phyloP scores from a whole-genome alignment of 768 basidiomycete genomes.

The Boletus sensibilis region DNA sequence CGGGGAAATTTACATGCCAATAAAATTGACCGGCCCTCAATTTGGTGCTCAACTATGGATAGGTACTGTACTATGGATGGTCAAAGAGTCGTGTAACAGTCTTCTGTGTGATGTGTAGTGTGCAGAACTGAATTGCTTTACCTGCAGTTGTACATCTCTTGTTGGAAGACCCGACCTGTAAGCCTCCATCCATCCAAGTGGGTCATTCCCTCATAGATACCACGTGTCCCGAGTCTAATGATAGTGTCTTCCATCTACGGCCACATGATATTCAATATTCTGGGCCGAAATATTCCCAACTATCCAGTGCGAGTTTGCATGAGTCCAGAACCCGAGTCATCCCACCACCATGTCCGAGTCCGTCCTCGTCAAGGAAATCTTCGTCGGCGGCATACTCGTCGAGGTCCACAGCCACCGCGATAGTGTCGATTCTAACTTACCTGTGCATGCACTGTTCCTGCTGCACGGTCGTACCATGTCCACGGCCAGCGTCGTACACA shows the following conservation, averaged over 20 bases:
- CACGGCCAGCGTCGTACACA: conserved; percentile 9
- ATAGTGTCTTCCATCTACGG: background rate
- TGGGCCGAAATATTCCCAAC: background rate
- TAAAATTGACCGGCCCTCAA: too few species aligned
- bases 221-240: background rate
- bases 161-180: too few species aligned
- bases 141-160: too few species aligned
- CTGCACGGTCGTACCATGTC: conserved; percentile 27
- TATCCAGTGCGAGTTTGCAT: background rate
- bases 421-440: conserved; percentile 14
- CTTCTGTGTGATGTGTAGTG: too few species aligned
- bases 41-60: too few species aligned
- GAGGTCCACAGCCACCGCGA: conserved; percentile 27
- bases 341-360: conserved; percentile 19
- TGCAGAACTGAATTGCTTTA: too few species aligned
- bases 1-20: too few species aligned
- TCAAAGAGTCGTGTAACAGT: too few species aligned
- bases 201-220: background rate
- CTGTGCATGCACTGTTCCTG: conserved; percentile 29
- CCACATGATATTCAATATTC: background rate
- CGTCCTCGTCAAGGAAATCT: conserved; percentile 6
- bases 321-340: background rate
- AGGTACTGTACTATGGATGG: too few species aligned
- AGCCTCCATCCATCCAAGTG: too few species aligned
- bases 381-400: conserved; percentile 29